A percentile compares a stretch with the other conserved stretches of the same genome.
phyloP scores from a whole-genome alignment of 371 early-diverging fungal species.

The Mortierella sp. region DNA sequence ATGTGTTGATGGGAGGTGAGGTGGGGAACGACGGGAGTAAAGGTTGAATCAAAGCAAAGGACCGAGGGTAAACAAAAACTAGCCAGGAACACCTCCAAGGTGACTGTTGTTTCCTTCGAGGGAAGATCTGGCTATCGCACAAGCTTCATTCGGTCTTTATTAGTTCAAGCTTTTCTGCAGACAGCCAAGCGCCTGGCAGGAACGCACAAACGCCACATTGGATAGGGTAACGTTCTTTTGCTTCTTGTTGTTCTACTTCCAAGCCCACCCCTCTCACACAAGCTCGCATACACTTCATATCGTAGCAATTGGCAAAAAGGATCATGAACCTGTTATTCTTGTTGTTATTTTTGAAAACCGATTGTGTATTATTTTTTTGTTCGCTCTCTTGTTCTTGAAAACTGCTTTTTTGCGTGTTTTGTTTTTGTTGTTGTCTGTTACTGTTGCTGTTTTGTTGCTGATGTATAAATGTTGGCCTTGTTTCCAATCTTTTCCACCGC shows the following conservation, averaged over 20 bases:
- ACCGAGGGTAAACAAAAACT: constrained; percentile 30
- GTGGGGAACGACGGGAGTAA: constrained; percentile 9
- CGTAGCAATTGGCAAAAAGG: neutral
- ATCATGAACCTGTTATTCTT: constrained; percentile 9
- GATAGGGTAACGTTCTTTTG: too few species aligned
- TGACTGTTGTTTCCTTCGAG: neutral
- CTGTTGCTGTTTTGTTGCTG: neutral
- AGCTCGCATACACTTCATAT: neutral
- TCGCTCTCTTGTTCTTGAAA: constrained; percentile 14
- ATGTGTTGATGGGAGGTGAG: neutral
- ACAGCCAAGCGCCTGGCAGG: too few species aligned
- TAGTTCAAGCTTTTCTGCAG: too few species aligned
- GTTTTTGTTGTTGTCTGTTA: constrained; percentile 2
- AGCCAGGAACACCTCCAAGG: neutral
- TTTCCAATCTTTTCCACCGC: constrained; percentile 2
- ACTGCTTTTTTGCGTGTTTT: constrained; percentile 16
- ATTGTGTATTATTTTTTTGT: constrained; percentile 15
- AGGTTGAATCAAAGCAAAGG: neutral
- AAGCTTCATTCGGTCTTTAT: neutral
- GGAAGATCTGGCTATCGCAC: neutral
- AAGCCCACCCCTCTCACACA: neutral
- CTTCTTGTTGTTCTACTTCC: neutral
- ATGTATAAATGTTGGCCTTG: neutral
- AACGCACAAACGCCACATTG: too few species aligned
- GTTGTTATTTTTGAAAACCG: neutral